phyloP scores from a whole-genome alignment of 2,329 filamentous ascomycete species.

The Dendryphion nanum region DNA sequence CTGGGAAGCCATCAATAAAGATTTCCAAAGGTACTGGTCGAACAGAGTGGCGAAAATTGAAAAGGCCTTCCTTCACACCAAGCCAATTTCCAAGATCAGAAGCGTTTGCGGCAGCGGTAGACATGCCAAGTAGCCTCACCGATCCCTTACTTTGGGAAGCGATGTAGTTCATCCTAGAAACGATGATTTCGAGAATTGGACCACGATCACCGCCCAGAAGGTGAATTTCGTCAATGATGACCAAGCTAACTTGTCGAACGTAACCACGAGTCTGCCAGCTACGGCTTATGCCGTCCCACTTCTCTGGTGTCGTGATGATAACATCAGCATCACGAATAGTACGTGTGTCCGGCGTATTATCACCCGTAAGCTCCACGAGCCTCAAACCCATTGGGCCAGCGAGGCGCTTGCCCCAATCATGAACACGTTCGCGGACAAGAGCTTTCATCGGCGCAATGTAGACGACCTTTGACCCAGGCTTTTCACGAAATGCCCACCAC shows the following conservation, averaged over 20 bases:
- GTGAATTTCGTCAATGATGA: conserved; percentile 99
- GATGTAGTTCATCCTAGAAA: conserved; percentile 94
- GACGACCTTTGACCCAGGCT: conserved; percentile 93
- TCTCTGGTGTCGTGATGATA: conserved; percentile 98
- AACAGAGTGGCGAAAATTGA: conserved; percentile 97
- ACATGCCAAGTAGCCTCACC: conserved; percentile 95
- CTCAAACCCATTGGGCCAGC: conserved; percentile 81
- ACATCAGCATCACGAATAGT: conserved; percentile 96
- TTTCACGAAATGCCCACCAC: conserved; percentile 99
- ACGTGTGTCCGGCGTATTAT: conserved; percentile 95
- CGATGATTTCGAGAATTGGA: conserved; percentile 97
- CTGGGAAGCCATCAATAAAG: conserved; percentile 96
- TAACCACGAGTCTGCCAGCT: conserved; percentile 98
- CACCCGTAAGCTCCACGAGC: conserved; percentile 91
- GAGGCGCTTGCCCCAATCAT: conserved; percentile 86
- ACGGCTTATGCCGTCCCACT: conserved; percentile 99
- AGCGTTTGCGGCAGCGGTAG: conserved; percentile 94
- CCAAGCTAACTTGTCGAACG: conserved; percentile 88
- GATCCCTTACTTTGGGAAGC: conserved; percentile 87
- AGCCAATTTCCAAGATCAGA: conserved; percentile 94
- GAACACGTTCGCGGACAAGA: conserved; percentile 89
- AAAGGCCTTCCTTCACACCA: conserved; percentile 89
- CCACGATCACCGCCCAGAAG: conserved; percentile 93
- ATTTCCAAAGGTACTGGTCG: conserved; percentile 93
- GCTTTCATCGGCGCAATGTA: conserved; percentile 99